These are phyloP conservation scores for Exophiala calicioides DNA, from an alignment of 2,329 filamentous ascomycete species.

Conservation along the genomic window DNA sequence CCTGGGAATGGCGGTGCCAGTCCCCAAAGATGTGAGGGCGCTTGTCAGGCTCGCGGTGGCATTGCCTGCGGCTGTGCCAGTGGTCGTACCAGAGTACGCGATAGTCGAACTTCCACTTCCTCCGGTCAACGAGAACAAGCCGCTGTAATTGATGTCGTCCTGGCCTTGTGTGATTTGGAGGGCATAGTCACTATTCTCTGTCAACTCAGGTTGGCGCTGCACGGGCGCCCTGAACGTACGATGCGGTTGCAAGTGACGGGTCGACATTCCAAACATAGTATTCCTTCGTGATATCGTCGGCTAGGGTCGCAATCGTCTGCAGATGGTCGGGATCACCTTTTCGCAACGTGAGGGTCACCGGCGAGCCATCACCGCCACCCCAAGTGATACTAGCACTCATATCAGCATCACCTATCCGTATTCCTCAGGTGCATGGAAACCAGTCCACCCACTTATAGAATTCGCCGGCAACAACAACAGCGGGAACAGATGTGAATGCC, in stretches of 20 bases:
- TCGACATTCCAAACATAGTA: conserved; percentile 27
- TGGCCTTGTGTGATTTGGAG: conserved; percentile 58
- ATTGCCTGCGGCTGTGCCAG: conserved; percentile 21
- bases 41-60: conserved; percentile 21
- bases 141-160: conserved; percentile 57
- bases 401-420: no score
- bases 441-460: conserved; percentile 27
- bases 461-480: conserved; percentile 51
- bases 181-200: conserved; percentile 51
- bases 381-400: conserved; percentile 53
- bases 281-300: conserved; percentile 16
- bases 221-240: conserved; percentile 41
- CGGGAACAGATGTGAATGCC: conserved; percentile 55
- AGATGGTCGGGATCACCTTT: conserved; percentile 55
- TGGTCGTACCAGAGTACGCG: conserved; percentile 23
- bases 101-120: conserved; percentile 30
- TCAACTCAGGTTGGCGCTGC: neutral
- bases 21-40: conserved; percentile 39
- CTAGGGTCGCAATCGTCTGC: conserved; percentile 51
- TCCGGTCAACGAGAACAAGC: conserved; percentile 50
- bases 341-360: conserved; percentile 57
- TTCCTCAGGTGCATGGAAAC: no score
- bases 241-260: conserved; percentile 29
- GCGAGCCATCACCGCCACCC: conserved; percentile 43
- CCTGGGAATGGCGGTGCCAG: conserved; percentile 65